Percentiles rank a stretch among this genome's conserved stretches.
Conservation (phyloP, 164 flowering plant species). For the Saururus chinensis region DNA sequence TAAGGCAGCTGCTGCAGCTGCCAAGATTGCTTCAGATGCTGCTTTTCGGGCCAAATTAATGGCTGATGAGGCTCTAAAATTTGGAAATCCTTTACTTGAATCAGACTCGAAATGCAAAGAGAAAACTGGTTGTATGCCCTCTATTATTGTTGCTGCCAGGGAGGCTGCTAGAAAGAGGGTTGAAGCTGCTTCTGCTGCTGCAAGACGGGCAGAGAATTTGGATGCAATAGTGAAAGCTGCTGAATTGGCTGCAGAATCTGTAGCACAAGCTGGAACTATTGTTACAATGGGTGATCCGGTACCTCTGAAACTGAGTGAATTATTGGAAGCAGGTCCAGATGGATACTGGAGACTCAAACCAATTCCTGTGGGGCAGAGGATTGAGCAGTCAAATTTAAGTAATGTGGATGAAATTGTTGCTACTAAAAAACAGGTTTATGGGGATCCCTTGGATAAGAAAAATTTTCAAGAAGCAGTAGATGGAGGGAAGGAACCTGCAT, state of each 20-base stretch:
- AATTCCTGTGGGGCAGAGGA: conserved; percentile 16
- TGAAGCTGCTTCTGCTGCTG: conserved; percentile 90
- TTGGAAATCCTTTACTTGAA: conserved; percentile 3
- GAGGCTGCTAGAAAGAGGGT: conserved; percentile 83
- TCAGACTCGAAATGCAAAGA: conserved; percentile 50
- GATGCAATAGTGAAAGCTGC: no score
- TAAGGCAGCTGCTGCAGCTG: conserved; percentile 97
- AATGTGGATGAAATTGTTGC: no score
- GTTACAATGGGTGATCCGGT: conserved; percentile 80
- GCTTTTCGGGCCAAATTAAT: conserved; percentile 85
- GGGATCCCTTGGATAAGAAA: no score
- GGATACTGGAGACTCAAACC: conserved; percentile 46
- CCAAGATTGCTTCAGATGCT: conserved; percentile 85
- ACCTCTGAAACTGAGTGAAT: conserved; percentile 36
- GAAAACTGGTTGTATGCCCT: conserved; percentile 23
- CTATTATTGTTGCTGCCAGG: conserved; percentile 58
- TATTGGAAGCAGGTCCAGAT: conserved; percentile 60
- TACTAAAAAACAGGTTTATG: no score
- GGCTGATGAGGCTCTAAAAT: conserved; percentile 61
- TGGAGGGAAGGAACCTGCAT: conserved; percentile 12
- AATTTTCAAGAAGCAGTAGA: conserved; percentile 8
- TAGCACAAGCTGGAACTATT: conserved; percentile 81
- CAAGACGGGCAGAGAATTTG: no score
- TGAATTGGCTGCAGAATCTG: no score
- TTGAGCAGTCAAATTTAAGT: no score